Conservation (phyloP, 2,329 filamentous ascomycete genomes). For the Aureobasidium sp. region DNA sequence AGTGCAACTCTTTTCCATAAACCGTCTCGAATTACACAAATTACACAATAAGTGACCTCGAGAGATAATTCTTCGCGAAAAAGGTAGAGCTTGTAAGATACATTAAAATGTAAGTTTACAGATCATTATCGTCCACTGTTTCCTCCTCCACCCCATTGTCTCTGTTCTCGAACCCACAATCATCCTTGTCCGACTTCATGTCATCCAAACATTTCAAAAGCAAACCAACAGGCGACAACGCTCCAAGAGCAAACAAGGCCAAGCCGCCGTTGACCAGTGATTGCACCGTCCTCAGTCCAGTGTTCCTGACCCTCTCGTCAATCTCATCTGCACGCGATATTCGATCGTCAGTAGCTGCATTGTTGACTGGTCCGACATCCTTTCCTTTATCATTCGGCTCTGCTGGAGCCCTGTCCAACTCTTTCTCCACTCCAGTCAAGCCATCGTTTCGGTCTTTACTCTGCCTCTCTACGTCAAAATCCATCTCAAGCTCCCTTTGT, state of each 20-base stretch:
- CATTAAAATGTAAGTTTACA: not conserved
- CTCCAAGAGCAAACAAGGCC: not conserved
- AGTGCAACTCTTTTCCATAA: not conserved
- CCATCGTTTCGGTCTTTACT: not conserved
- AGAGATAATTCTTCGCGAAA: not conserved
- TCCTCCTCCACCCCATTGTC: not conserved
- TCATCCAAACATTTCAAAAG: not conserved
- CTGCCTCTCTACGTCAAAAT: not conserved
- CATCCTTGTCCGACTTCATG: not conserved
- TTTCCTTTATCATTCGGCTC: not conserved
- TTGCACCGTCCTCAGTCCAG: not conserved
- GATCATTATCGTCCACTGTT: not conserved
- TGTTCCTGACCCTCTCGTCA: not conserved
- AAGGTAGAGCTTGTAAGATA: not conserved
- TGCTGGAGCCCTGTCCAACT: not conserved
- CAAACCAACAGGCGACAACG: not conserved
- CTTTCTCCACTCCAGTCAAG: not conserved
- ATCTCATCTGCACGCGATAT: not conserved
- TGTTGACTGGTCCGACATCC: not conserved
- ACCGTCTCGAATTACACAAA: not conserved
- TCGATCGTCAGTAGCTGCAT: too few relatives aligned
- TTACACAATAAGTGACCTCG: not conserved
- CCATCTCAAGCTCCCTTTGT: not conserved
- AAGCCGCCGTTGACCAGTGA: not conserved
- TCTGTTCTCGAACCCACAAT: not conserved